Evolutionary conservation across 192 early-diverging fungal genomes (phyloP), one percentile per base, ranked within the genome.

Genomic region (Umbelopsis sp.): DNA sequence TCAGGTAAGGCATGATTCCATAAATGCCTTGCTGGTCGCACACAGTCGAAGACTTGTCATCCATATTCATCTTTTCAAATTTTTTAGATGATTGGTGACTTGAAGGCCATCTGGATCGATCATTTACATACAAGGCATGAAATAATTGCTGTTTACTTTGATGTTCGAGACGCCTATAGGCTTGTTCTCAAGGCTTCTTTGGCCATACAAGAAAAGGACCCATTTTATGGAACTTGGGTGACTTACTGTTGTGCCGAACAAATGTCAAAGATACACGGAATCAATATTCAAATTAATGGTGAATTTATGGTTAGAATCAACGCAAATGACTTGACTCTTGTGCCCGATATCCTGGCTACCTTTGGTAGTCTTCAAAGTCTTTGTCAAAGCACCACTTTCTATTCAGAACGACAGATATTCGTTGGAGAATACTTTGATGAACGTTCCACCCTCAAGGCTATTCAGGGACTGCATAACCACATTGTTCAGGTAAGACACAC

Each of bases 391-490:
- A 56, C 79, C 14, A 45, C 41, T 16, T 43, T 62, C 5, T 41
- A 41, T 9, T 38, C 65, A 1, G 72, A 73, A 49, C 66, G 65
- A 4, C 62, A 34, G 8, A 29, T 68, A 53, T 72, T 51, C 41
- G 54, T 82, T 10, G 84, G 77, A 7, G 84, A 87, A 49, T 88
- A 79, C 53, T 84, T 79, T 45, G 87, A 88, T 45, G 75, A 74
- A 12, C 76, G 87, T 43, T 67, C 74, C 6, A 82, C 84, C n/a
- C 47, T 74, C 25, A 56, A 47, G 3, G 82, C 81, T 0, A 77
- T 73, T 32, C 21, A 75, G 0, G 47, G 53, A 7, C 73, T 88
- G 11, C 68, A 79, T 52, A 69, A 66, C 25, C 25, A 75, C 22
- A 75, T 65, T 20, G n/a, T 71, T 16, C 74, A 79, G 22, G 86